Conservation (phyloP, 768 basidiomycete species). For the Podaxis sp. region DNA sequence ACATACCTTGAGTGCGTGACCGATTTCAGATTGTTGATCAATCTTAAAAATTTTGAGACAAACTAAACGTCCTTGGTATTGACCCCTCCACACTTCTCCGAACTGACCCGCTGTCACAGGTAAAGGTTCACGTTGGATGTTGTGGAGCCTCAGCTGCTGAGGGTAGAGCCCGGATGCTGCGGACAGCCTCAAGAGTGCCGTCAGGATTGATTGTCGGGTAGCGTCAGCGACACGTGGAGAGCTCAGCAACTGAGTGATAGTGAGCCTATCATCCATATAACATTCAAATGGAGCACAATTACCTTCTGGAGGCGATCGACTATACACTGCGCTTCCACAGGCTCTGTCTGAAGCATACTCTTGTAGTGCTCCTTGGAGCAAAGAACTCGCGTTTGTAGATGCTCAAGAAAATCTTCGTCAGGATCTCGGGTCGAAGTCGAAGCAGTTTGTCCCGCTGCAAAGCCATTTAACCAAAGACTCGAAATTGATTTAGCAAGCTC, state of each 20-base stretch:
- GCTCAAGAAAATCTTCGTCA: not conserved
- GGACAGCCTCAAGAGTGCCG: slow-evolving; percentile 3
- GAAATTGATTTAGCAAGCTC: not conserved
- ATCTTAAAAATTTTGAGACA: slow-evolving; percentile 8
- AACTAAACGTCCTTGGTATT: not conserved
- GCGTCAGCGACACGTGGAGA: not conserved
- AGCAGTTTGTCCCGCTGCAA: not conserved
- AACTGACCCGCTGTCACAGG: slow-evolving; percentile 11
- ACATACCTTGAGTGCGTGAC: not conserved
- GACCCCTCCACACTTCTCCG: slow-evolving; percentile 11
- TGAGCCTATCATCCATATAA: not conserved
- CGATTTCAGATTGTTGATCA: not conserved
- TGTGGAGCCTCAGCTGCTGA: slow-evolving; percentile 4
- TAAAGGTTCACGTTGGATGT: not conserved
- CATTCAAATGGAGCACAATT: not conserved
- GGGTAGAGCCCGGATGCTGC: slow-evolving; percentile 1
- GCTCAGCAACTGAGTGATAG: not conserved
- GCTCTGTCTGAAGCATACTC: not conserved
- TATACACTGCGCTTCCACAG: not conserved
- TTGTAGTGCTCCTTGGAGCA: not conserved
- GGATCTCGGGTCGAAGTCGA: not conserved
- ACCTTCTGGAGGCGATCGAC: not conserved
- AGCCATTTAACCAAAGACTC: not conserved
- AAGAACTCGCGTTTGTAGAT: not conserved
- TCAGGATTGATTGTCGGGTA: not conserved